phyloP scores from a whole-genome alignment of 805 yeast genomes.

The Ogataea populi-albae region DNA sequence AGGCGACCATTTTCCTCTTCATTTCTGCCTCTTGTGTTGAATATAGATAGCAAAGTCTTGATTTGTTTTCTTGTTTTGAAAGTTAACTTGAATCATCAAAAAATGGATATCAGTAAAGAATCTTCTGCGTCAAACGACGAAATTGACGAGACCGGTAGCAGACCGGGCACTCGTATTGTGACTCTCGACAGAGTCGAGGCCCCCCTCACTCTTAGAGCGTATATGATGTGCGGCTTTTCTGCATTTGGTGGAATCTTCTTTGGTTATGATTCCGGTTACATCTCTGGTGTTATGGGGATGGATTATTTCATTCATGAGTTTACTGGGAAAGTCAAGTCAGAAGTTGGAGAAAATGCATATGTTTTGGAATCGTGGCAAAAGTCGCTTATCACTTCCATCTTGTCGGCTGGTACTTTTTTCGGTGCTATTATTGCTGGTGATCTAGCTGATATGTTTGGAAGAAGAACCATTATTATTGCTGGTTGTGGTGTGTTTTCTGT shows the following conservation, averaged over 20 bases:
- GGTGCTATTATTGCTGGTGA: constrained; percentile 67
- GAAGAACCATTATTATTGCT: constrained; percentile 44
- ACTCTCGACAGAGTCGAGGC: constrained; percentile 35
- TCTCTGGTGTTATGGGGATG: constrained; percentile 67
- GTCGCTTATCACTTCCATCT: constrained; percentile 63
- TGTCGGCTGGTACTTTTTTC: constrained; percentile 67
- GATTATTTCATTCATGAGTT: constrained; percentile 36
- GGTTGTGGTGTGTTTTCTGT: constrained; percentile 44
- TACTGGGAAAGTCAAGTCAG: constrained; percentile 22
- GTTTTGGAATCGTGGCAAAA: constrained; percentile 31
- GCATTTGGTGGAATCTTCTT: constrained; percentile 67
- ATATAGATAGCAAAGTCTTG: too few relatives aligned
- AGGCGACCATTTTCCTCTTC: too few relatives aligned
- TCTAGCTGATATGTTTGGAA: constrained; percentile 43
- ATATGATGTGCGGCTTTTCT: constrained; percentile 50
- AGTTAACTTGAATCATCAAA: too few relatives aligned
- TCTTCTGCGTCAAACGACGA: too few relatives aligned
- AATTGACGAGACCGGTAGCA: too few relatives aligned
- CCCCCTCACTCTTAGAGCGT: constrained; percentile 36
- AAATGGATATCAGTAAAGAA: too few relatives aligned
- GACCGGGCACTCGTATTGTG: too few relatives aligned
- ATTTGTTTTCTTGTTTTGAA: too few relatives aligned
- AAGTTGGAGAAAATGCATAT: constrained; percentile 15
- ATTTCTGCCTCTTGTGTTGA: too few relatives aligned
- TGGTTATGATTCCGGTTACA: constrained; percentile 69